Evolutionary conservation across 441 rosid species (phyloP).

Genomic region (Pelargonium fulgidum): DNA sequence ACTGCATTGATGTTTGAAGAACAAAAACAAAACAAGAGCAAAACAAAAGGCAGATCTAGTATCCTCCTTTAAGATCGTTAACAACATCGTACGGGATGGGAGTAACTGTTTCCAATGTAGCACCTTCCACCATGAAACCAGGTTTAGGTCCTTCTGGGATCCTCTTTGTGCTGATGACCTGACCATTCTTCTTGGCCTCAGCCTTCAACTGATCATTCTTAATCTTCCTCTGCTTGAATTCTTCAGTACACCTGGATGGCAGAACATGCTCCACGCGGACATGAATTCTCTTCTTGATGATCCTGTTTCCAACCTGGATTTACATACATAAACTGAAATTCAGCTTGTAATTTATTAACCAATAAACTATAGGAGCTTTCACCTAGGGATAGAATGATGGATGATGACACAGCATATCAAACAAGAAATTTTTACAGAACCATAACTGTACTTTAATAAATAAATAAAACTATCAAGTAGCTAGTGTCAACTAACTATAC

Average conservation of each 20-base stretch:
- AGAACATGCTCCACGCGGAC: conserved; percentile 82
- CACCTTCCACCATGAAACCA: conserved; percentile 90
- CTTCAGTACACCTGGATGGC: conserved; percentile 80
- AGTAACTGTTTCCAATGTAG: conserved; percentile 84
- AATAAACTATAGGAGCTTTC: too few species aligned
- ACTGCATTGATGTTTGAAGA: conserved; percentile 9
- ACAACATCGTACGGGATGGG: conserved; percentile 92
- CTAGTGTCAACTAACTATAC: too few species aligned
- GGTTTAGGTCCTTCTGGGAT: conserved; percentile 88
- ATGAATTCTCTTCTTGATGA: conserved; percentile 80
- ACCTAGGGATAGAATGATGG: too few species aligned
- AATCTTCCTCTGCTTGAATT: conserved; percentile 58
- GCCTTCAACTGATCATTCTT: conserved; percentile 74
- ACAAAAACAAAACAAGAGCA: conserved; percentile 14
- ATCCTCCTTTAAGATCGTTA: conserved; percentile 94
- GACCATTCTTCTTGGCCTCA: conserved; percentile 75
- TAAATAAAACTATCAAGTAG: too few species aligned
- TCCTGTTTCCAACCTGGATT: conserved; percentile 64
- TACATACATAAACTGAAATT: background rate
- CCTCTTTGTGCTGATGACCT: conserved; percentile 81
- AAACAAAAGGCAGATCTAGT: conserved; percentile 34
- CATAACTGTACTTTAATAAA: too few species aligned
- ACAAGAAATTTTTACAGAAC: too few species aligned
- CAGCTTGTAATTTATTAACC: background rate
- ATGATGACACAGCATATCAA: too few species aligned